phyloP scores from a whole-genome alignment of 345 rosid species.

The Populus ilicifolia region DNA sequence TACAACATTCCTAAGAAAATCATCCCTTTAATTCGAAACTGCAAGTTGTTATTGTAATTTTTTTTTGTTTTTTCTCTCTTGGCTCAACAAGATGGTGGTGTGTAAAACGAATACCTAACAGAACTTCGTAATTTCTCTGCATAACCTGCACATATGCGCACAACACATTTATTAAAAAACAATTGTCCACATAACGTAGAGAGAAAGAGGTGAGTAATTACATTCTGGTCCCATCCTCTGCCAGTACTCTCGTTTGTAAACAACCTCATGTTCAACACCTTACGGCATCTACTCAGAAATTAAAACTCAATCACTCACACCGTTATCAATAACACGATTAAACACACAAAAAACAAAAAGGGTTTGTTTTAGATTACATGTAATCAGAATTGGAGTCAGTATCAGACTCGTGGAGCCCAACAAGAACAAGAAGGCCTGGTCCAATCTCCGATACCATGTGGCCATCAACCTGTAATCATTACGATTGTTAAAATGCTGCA shows the following conservation, averaged over 20 bases:
- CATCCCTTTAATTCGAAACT: neutral
- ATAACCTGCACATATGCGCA: conserved; percentile 56
- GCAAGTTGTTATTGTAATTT: too few relatives aligned
- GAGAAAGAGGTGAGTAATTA: conserved; percentile 21
- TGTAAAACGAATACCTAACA: conserved; percentile 44
- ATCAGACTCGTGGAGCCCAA: conserved; percentile 79
- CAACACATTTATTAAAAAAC: neutral
- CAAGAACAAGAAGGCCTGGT: conserved; percentile 74
- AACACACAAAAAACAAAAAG: neutral
- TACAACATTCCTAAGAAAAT: neutral
- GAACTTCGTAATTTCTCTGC: conserved; percentile 68
- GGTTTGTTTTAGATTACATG: conserved; percentile 38
- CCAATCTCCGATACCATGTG: conserved; percentile 73
- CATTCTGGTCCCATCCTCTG: conserved; percentile 85
- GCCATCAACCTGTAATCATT: conserved; percentile 62
- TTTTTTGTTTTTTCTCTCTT: neutral
- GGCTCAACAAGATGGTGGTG: neutral
- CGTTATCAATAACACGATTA: too few relatives aligned
- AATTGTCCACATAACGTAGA: neutral
- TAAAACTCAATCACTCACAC: neutral
- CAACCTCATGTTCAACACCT: conserved; percentile 84
- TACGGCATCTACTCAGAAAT: conserved; percentile 50
- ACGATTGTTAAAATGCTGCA: neutral
- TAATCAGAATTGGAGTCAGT: conserved; percentile 71
- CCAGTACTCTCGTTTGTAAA: conserved; percentile 74